Conservation (phyloP, 768 basidiomycete genomes). For the Termitomyces titanicus region DNA sequence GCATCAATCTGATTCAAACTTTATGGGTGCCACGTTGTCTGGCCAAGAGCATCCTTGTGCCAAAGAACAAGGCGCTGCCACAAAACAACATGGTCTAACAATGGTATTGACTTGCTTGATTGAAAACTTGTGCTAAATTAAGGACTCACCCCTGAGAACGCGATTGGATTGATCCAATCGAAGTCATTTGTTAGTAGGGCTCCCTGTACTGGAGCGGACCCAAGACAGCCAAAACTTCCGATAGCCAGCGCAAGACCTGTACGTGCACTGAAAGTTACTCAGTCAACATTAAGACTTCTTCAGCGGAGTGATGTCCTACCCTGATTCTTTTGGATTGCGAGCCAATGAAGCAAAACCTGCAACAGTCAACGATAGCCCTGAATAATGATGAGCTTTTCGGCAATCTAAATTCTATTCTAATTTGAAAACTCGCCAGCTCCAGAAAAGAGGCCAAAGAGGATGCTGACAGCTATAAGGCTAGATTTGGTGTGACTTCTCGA, state of each 20-base stretch:
- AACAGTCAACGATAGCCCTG: slow-evolving; percentile 32
- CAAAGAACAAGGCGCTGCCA: background rate
- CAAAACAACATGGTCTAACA: background rate
- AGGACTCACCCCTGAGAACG: slow-evolving; percentile 33
- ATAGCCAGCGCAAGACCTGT: slow-evolving; percentile 30
- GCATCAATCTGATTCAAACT: background rate
- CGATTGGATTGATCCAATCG: slow-evolving; percentile 29
- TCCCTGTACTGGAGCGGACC: slow-evolving; percentile 32
- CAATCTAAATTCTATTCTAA: background rate
- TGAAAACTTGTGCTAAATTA: too few species aligned
- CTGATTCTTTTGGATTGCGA: slow-evolving; percentile 27
- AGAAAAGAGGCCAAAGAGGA: slow-evolving; percentile 45
- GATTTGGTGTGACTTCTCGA: slow-evolving; percentile 26
- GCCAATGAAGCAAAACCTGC: slow-evolving; percentile 27
- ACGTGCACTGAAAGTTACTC: slow-evolving; percentile 24
- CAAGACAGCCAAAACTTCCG: slow-evolving; percentile 28
- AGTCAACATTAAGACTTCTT: background rate
- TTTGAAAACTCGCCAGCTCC: slow-evolving; percentile 39
- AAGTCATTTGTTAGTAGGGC: slow-evolving; percentile 27
- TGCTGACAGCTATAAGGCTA: slow-evolving; percentile 33
- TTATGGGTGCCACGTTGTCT: background rate
- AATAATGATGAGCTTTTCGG: background rate
- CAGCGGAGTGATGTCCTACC: slow-evolving; percentile 21
- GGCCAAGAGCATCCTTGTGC: background rate
- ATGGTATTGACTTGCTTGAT: too few species aligned